Base-by-base conservation (phyloP, 345 rosid species). In the Hibiscus trionum region DNA sequence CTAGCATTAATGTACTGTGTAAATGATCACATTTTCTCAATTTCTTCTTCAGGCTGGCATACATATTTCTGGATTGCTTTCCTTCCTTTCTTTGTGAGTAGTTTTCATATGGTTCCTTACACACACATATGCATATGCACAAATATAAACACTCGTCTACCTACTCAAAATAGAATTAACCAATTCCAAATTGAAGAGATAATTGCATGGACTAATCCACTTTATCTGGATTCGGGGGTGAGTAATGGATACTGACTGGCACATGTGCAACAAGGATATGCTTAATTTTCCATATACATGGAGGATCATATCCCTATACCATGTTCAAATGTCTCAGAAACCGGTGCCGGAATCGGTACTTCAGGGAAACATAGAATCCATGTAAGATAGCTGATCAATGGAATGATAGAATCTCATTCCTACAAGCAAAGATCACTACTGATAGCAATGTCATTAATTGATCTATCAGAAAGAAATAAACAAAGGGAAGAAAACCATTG, bases 51-150 rank as follows among this genome's bases (percentile, higher is more conserved):
- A 93, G 98, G 93, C 74, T 93, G 98, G 98, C 94, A 93, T 76
- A 81, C 94, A 3, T 93, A 93, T 75, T 93, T 93, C 80, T 93
- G 96, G 96, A 89, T 93, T n/a, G 88, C 96, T 14, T 93, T 91
- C 80, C 76, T 93, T 79, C 97, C 97, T 70, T 88, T 87, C 72
- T 31, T 82, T 47, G 98, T 93, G 82, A 82, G 98, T 80, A 71
- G 14, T 65, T 70, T 46, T 39, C n/a, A 19, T 24, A n/a, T 21
- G 58, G 12, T 71, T 71, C 39, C 65, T 57, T 71, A 31, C 49
- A 2, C n/a, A 10, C 11, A 15, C 29, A 7, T 1, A 14, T 14
- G 52, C 17, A 19, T 2, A 14, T 14, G 52, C 17, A 19, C 52
- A 2, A 50, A 9, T 14, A 9, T 68, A 47, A 8, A 65, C 29